Evolutionary conservation across 2,329 filamentous ascomycete species (phyloP).

Genomic region (Curvularia lunata): DNA sequence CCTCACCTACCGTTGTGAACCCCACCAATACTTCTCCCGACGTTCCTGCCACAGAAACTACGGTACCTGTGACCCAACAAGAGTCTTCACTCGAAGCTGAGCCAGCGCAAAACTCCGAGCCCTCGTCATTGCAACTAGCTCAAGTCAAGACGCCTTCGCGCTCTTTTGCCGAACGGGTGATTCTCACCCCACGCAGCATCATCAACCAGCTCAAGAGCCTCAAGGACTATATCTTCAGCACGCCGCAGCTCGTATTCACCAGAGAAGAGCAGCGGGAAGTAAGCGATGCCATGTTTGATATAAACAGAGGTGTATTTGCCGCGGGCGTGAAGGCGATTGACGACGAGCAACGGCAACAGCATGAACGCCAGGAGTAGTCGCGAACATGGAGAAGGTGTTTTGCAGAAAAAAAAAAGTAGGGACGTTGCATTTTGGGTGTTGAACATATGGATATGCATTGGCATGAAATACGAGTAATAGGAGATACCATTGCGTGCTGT

Average conservation of each 20-base stretch:
- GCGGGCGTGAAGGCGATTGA: conserved; percentile 63
- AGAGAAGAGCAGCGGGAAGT: conserved; percentile 71
- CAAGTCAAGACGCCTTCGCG: conserved; percentile 31
- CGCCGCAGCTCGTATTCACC: conserved; percentile 61
- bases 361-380: background rate
- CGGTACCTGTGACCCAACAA: background rate
- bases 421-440: background rate
- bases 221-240: conserved; percentile 62
- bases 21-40: background rate
- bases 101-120: background rate
- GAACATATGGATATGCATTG: background rate
- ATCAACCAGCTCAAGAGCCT: conserved; percentile 55
- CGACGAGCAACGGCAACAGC: background rate
- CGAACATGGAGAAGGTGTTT: background rate
- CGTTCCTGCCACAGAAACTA: background rate
- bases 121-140: background rate
- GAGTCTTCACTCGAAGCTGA: conserved; percentile 3
- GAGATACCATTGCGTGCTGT: background rate
- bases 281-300: conserved; percentile 80
- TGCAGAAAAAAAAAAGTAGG: background rate
- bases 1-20: background rate
- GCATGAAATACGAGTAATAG: background rate
- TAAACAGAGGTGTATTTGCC: conserved; percentile 74
- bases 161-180: conserved; percentile 44
- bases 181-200: conserved; percentile 57